Conservation (phyloP, 2,329 filamentous ascomycete species). For the Epichloe sibirici region DNA sequence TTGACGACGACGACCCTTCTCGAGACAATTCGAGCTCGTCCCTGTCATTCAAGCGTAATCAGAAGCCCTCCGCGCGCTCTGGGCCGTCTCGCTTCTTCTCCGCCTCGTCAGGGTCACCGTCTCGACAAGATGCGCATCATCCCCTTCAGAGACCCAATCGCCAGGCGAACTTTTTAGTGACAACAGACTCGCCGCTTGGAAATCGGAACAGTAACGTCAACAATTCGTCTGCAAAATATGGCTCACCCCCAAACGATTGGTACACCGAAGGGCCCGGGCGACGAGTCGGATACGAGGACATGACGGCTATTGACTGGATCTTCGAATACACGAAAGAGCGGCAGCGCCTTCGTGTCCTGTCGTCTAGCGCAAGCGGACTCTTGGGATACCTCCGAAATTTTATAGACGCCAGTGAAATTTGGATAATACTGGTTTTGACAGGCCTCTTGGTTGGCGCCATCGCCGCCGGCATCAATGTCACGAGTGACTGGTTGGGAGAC, state of each 20-base stretch:
- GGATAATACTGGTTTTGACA: constrained; percentile 77
- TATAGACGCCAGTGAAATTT: constrained; percentile 79
- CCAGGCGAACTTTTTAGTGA: constrained; percentile 3
- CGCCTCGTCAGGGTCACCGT: constrained; percentile 27
- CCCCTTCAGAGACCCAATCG: neutral
- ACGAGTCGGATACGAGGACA: constrained; percentile 86
- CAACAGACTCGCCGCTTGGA: constrained; percentile 8
- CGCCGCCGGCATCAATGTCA: constrained; percentile 80
- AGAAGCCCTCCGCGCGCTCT: constrained; percentile 37
- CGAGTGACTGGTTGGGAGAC: constrained; percentile 87
- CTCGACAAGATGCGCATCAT: neutral
- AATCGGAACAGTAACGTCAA: constrained; percentile 8
- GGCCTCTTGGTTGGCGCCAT: constrained; percentile 74
- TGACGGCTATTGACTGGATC: constrained; percentile 98
- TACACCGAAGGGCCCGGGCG: constrained; percentile 79
- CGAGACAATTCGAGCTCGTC: constrained; percentile 35
- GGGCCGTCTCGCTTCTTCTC: constrained; percentile 36
- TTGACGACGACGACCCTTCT: constrained; percentile 43
- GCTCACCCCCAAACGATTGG: constrained; percentile 56
- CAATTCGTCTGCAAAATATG: constrained; percentile 30
- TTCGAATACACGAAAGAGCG: constrained; percentile 97
- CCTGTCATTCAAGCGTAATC: constrained; percentile 61
- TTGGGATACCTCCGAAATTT: constrained; percentile 61
- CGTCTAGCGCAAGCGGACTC: constrained; percentile 55
- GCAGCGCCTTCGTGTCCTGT: constrained; percentile 68